Conservation (phyloP, 179 eudicot genomes). For the Vitellaria paradoxa region DNA sequence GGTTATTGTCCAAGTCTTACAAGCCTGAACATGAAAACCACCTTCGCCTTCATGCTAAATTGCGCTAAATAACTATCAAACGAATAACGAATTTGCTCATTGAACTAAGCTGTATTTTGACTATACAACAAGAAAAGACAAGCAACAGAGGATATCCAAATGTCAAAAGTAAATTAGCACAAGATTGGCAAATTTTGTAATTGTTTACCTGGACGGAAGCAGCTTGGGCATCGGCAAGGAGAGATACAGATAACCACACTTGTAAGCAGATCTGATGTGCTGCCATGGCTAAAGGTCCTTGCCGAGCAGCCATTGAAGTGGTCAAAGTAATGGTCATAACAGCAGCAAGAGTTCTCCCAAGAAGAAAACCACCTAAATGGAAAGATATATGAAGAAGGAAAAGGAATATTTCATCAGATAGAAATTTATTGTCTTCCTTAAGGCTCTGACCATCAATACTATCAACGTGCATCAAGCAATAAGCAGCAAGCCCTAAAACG, state of each 20-base stretch:
- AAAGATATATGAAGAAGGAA: background rate
- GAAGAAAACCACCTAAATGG: constrained; percentile 61
- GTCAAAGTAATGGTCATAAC: constrained; percentile 64
- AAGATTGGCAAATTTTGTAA: background rate
- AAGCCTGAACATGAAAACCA: background rate
- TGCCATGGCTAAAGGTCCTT: constrained; percentile 80
- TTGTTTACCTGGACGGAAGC: constrained; percentile 70
- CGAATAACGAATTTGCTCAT: background rate
- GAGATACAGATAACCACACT: constrained; percentile 87
- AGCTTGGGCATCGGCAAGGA: constrained; percentile 76
- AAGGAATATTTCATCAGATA: background rate
- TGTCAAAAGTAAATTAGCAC: background rate
- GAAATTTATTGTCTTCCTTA: background rate
- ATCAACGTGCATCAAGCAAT: background rate
- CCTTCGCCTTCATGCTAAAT: background rate
- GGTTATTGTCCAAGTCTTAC: background rate
- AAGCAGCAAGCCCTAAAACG: background rate
- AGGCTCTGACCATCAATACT: background rate
- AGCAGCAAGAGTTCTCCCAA: constrained; percentile 79
- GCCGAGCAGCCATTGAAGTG: constrained; percentile 90
- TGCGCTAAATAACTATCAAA: background rate
- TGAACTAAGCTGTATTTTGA: background rate
- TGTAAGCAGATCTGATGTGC: constrained; percentile 89
- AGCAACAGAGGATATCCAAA: background rate
- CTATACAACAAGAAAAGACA: background rate